Percentiles rank a stretch among this genome's conserved stretches.
These are phyloP conservation scores for Orbilia ellipsospora DNA, from an alignment of 2,329 filamentous ascomycete genomes.

Conservation along the genomic window DNA sequence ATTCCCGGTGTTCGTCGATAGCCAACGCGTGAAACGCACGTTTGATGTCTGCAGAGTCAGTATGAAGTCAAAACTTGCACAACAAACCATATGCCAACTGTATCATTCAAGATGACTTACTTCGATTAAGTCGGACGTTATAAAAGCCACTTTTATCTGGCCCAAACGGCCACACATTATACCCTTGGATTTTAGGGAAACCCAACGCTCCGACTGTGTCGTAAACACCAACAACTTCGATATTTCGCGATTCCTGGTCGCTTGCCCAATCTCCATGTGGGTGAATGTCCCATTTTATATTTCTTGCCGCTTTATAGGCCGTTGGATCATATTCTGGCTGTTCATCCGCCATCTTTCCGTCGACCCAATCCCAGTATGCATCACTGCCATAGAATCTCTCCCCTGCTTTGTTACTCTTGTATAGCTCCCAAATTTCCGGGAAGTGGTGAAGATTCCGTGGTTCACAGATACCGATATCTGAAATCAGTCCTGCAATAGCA, in stretches of 20 bases:
- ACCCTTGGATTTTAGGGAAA: conserved; percentile 61
- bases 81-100: too few species aligned
- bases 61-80: too few species aligned
- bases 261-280: background rate
- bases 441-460: conserved; percentile 25
- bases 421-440: conserved; percentile 26
- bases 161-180: conserved; percentile 13
- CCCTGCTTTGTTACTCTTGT: conserved; percentile 12
- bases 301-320: too few species aligned
- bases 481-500: conserved; percentile 69
- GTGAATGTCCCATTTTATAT: too few species aligned
- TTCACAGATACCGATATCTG: conserved; percentile 37
- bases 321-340: conserved; percentile 3
- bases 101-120: conserved; percentile 11
- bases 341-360: conserved; percentile 16
- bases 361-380: conserved; percentile 26
- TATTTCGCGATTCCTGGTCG: conserved; percentile 4
- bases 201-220: conserved; percentile 67
- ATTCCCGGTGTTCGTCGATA: conserved; percentile 69
- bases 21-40: conserved; percentile 72
- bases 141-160: conserved; percentile 6
- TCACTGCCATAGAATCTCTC: conserved; percentile 28
- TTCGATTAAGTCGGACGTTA: conserved; percentile 27
- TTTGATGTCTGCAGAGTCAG: conserved; percentile 65
- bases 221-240: conserved; percentile 61